Evolutionary conservation across 495 filamentous ascomycete species (phyloP), one percentile per base, ranked within the genome.

Genomic region (Amphirosellinia nigrospora): DNA sequence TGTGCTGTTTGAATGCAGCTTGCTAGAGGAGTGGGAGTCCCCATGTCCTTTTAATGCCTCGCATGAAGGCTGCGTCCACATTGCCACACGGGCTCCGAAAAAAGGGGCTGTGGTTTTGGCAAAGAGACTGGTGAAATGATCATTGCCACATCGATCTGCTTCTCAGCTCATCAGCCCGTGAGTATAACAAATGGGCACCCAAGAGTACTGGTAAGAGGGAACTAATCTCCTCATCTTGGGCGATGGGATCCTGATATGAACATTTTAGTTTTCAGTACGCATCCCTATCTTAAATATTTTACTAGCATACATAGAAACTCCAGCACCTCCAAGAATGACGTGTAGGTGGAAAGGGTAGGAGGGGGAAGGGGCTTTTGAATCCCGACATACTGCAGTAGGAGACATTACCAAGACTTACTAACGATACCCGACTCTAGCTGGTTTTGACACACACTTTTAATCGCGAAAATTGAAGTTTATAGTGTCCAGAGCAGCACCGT

Each of bases 401-500:
- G 48, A 23, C 16, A 5, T 19, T n/a, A 4, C 43, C 6, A 46
- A 46, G 15, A 21, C 48, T 16, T 5, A 23, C 23, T 0, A 28
- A 53, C 23, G 23, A 26, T 52, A 53, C 26, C 9, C 21, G n/a
- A 3, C n/a, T 32, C 0, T 16, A 79, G 45, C 38, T 74, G 68
- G 15, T 73, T 77, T 32, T 75, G 73, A 26, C 65, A 75, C 2
- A 79, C 71, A 11, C 67, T 68, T n/a, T 65, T 66, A 28, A 79
- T 71, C 58, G 77, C 72, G 6, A 69, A 62, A 59, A 80, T 72
- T 34, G 73, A 64, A 56, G 78, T 77, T 41, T 80, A 69, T 0
- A 75, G 72, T n/a, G 71, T 72, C 77, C 78, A 79, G n/a, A 67
- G 70, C 55, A 75, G 69, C 58, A 73, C 73, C 1, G 65, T 69